Evolutionary conservation across 331 rosid genomes (phyloP), one percentile per base, ranked within the genome.

Genomic region (Pyracantha coccinea): DNA sequence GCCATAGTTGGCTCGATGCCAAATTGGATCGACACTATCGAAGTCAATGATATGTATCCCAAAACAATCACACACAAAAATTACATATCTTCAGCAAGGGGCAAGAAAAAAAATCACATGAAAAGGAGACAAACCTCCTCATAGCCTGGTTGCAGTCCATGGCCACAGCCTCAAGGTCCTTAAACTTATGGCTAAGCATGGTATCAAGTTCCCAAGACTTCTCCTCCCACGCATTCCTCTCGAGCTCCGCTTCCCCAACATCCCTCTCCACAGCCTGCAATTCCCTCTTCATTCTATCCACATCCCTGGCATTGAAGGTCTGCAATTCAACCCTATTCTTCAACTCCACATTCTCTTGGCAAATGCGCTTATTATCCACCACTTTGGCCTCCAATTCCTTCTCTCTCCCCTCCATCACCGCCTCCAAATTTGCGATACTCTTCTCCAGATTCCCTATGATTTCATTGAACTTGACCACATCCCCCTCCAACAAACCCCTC

Each of bases 281-380:
- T 58, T 95, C 99, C 71, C 88, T 90, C 88, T 63, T 92, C 99
- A 92, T 95, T 82, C 99, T 83, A 77, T 95, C 99, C 66, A 90
- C 87, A 65, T 95, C 99, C 80, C 96, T 87, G 1, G 88, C 80
- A 72, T 83, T 92, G 61, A 90, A 79, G 0, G 89, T 82, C 85
- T 95, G 99, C 12, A 78, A 63, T 32, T 92, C 93, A 59, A 89
- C 97, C 73, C 79, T 82, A 82, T 63, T 82, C 90, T 52, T 90
- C 61, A 95, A 80, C 62, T 84, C 97, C 58, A 78, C 86, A 52
- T 86, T 92, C 85, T 95, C 99, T 81, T 86, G 85, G 1, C 75
- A 72, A 60, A 90, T 78, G 75, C 52, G 83, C 68, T 41, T 77
- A 35, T 35, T 86, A 82, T 88, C 96, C 68, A 41, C 68, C 72